Percentiles rank a stretch among this genome's conserved stretches.
Conservation (phyloP, 176 grass and related monocot species). For the Oryza brachyantha region DNA sequence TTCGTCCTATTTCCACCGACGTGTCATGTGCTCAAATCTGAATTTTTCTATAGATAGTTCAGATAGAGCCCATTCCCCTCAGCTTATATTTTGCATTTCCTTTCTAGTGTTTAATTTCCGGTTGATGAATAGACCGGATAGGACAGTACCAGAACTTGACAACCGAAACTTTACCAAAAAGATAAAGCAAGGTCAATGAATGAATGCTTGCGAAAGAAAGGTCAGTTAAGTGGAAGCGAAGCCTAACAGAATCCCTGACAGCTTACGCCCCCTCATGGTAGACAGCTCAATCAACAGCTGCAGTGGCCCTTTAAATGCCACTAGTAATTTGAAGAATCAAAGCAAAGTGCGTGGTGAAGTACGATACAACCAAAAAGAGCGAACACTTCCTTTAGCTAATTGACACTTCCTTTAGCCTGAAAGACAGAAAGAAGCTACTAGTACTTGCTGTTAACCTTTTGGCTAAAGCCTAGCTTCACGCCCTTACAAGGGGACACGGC, state of each 20-base stretch:
- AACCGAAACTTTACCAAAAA: conserved; percentile 20
- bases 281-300: conserved; percentile 23
- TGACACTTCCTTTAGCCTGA: neutral
- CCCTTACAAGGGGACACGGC: neutral
- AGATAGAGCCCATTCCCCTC: neutral
- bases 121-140: neutral
- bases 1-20: neutral
- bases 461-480: neutral
- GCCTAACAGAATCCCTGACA: conserved; percentile 19
- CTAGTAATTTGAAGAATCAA: conserved; percentile 24
- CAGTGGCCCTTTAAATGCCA: conserved; percentile 21
- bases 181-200: conserved; percentile 5
- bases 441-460: neutral
- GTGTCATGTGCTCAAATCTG: neutral
- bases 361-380: conserved; percentile 40
- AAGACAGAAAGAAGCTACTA: conserved; percentile 7
- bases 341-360: conserved; percentile 30
- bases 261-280: conserved; percentile 13
- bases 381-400: neutral
- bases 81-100: neutral
- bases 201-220: neutral
- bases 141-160: neutral
- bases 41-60: neutral
- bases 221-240: conserved; percentile 33
- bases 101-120: neutral